These are phyloP conservation scores for Toxicodendron radicans DNA, from an alignment of 345 rosid species.

Conservation along the genomic window DNA sequence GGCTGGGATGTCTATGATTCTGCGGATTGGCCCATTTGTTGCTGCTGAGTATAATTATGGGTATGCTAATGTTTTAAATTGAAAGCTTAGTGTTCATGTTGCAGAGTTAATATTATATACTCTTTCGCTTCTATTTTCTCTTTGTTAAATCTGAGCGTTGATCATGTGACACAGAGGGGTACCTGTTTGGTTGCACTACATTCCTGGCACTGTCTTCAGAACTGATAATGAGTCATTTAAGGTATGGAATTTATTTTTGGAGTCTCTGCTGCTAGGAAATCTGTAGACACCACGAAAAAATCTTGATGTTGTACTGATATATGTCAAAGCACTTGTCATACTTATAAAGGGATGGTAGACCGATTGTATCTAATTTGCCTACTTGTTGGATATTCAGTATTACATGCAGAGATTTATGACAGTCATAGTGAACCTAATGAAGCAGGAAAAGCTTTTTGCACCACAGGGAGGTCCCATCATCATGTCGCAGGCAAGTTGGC, in stretches of 20 bases:
- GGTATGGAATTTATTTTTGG: conserved; percentile 34
- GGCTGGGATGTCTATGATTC: conserved; percentile 87
- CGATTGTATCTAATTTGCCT: conserved; percentile 15
- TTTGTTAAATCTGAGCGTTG: background rate
- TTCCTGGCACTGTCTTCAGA: conserved; percentile 85
- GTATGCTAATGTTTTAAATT: conserved; percentile 34
- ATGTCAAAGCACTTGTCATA: background rate
- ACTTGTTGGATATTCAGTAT: conserved; percentile 42
- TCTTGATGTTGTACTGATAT: conserved; percentile 2
- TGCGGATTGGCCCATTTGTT: conserved; percentile 93
- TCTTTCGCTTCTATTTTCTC: background rate
- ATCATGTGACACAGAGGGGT: conserved; percentile 55
- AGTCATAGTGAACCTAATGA: conserved; percentile 72
- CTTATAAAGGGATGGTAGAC: background rate
- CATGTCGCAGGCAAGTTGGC: conserved; percentile 65
- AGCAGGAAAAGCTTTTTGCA: conserved; percentile 86
- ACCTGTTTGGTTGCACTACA: conserved; percentile 91
- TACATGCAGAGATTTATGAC: conserved; percentile 84
- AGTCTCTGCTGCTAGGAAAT: conserved; percentile 2
- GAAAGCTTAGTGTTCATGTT: background rate
- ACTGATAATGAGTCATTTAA: conserved; percentile 78
- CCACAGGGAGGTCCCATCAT: conserved; percentile 97
- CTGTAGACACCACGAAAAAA: background rate
- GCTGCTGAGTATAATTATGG: conserved; percentile 96
- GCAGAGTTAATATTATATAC: background rate